These are phyloP conservation scores for Plenodomus biglobosus DNA, from an alignment of 2,329 filamentous ascomycete genomes.

Conservation along the genomic window DNA sequence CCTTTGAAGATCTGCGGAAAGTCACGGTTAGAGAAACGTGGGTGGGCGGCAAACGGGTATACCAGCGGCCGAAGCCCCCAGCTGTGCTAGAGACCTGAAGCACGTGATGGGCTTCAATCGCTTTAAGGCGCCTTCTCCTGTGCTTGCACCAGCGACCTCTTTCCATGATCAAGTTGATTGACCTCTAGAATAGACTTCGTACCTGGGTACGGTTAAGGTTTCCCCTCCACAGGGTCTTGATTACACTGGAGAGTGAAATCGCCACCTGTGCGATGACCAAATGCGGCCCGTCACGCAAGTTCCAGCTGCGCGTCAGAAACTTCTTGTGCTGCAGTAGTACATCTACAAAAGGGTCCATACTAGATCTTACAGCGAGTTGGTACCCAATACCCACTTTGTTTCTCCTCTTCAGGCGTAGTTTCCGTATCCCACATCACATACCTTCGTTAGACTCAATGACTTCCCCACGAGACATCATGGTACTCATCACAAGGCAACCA, in stretches of 20 bases:
- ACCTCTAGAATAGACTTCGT: too few species aligned
- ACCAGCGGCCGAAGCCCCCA: slow-evolving; percentile 17
- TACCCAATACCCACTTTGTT: neutral
- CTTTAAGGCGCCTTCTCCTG: too few species aligned
- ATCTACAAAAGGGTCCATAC: neutral
- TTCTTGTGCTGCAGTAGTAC: neutral
- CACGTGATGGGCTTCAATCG: neutral
- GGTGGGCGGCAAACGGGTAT: slow-evolving; percentile 59
- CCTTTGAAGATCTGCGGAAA: slow-evolving; percentile 55
- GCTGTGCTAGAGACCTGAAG: neutral
- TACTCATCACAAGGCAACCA: slow-evolving; percentile 21
- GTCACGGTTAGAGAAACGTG: slow-evolving; percentile 67
- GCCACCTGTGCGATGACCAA: neutral
- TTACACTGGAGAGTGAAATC: too few species aligned
- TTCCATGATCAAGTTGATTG: too few species aligned
- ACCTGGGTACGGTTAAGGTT: too few species aligned
- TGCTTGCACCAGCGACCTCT: too few species aligned
- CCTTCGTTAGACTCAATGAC: slow-evolving; percentile 3
- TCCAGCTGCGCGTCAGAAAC: slow-evolving; percentile 2
- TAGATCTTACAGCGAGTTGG: neutral
- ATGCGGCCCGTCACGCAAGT: neutral
- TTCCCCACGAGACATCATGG: slow-evolving; percentile 26
- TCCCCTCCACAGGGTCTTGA: too few species aligned
- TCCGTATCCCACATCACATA: slow-evolving; percentile 2
- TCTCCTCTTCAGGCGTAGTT: slow-evolving; percentile 6